Evolutionary conservation across 208 protist species (phyloP).

Genomic region (Acanthamoeba divionensis): DNA sequence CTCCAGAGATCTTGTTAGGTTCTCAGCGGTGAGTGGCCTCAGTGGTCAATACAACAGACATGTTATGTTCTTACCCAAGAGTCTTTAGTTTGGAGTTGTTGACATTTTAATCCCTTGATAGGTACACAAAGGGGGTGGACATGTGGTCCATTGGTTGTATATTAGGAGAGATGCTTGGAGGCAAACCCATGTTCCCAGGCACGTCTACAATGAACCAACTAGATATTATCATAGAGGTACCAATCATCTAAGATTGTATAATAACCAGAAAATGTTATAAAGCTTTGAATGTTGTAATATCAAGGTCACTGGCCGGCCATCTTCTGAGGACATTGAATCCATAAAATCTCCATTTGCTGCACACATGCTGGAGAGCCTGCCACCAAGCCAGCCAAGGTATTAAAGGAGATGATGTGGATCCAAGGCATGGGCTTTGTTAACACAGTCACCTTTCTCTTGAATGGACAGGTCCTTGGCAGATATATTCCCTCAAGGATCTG

Average conservation of each 20-base stretch:
- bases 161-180: constrained; percentile 92
- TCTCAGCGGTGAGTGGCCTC: constrained; percentile 92
- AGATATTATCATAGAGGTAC: constrained; percentile 91
- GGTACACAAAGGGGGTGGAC: constrained; percentile 95
- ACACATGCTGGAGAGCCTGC: constrained; percentile 90
- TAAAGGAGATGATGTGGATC: too few relatives aligned
- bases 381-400: constrained; percentile 73
- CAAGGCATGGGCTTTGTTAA: too few relatives aligned
- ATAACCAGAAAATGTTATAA: neutral
- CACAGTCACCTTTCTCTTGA: neutral
- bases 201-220: constrained; percentile 95
- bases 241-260: neutral
- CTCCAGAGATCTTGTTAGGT: constrained; percentile 97
- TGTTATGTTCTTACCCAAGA: neutral
- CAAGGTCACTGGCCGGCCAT: constrained; percentile 7
- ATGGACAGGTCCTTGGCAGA: constrained; percentile 80
- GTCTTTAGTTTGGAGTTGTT: neutral
- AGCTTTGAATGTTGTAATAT: neutral
- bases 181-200: constrained; percentile 86
- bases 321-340: constrained; percentile 86
- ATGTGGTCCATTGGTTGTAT: constrained; percentile 98
- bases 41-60: constrained; percentile 85
- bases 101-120: constrained; percentile 45
- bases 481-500: constrained; percentile 87
- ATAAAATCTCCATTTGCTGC: constrained; percentile 93